Conservation (phyloP, 106 monocot genomes). For the Dioscorea dumetorum region DNA sequence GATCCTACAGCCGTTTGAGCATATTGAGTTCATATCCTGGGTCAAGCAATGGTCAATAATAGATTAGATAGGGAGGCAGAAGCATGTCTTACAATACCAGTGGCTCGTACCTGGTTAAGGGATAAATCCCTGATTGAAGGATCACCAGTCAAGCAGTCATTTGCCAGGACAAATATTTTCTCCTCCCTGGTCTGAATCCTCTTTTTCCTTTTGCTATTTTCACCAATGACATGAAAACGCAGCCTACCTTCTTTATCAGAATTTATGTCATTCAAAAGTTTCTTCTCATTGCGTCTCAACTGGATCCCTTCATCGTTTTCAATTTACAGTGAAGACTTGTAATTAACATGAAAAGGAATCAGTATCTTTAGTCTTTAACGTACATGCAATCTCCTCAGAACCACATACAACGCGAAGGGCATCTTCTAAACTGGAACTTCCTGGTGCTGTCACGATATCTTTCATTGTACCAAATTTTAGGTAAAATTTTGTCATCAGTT, state of each 20-base stretch:
- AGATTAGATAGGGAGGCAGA: no score
- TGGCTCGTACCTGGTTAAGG: constrained; percentile 60
- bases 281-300: constrained; percentile 91
- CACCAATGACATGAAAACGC: constrained; percentile 65
- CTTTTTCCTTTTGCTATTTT: constrained; percentile 85
- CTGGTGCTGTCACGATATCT: constrained; percentile 76
- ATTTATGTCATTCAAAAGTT: constrained; percentile 81
- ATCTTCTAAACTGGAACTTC: constrained; percentile 81
- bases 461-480: constrained; percentile 96
- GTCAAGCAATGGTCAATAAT: background rate
- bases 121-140: constrained; percentile 82
- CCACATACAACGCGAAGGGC: constrained; percentile 55
- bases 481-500: constrained; percentile 88
- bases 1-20: constrained; percentile 80
- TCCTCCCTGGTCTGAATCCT: constrained; percentile 94
- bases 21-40: constrained; percentile 78
- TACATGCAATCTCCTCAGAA: constrained; percentile 87
- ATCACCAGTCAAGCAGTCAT: constrained; percentile 95
- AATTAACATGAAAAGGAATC: background rate
- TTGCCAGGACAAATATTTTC: constrained; percentile 81
- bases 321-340: background rate
- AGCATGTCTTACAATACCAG: background rate
- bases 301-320: constrained; percentile 77
- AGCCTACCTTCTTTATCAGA: constrained; percentile 72
- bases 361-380: background rate